Base-by-base conservation (phyloP, 495 filamentous ascomycete genomes). In the Annulohypoxylon moriforme region DNA sequence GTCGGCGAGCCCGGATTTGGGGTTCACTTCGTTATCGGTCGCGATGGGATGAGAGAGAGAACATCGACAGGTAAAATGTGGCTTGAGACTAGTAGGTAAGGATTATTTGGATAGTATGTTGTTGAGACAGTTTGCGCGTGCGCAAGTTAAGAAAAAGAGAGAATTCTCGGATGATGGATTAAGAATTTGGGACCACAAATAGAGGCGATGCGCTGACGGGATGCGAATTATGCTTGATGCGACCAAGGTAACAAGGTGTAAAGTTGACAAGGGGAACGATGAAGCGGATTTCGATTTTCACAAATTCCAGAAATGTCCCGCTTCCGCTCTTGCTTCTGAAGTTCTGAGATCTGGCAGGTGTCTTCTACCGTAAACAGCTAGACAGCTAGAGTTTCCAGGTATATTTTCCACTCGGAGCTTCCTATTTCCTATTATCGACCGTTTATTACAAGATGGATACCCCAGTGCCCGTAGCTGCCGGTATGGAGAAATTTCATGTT, bases 121-220 rank as follows among this genome's bases (percentile, higher is more conserved):
- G 42, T 36, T 24, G 20, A 34, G 60, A 22, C 49, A n/a, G 49
- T 29, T 40, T 60, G 53, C 38, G 29, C 24, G 5, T 49, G 62
- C 18, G 40, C 1, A n/a, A 40, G 33, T 10, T 31, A 53, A 18
- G 27, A 11, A 65, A 47, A 65, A 52, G 13, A 14, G 25, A 67
- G 40, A 44, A 24, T 47, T n/a, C 40, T 36, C 31, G 31, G 25
- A 57, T 46, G 65, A 16, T 49, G 56, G 53, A 59, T 52, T 46
- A 50, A 53, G 40, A 62, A 68, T n/a, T 29, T 31, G 70, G 70
- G 47, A 61, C 70, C 58, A 69, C 65, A 69, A 69, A 68, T 68
- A 36, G 64, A 72, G 64, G 69, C 70, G 60, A 73, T 68, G 65
- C 65, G 70, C 59, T 68, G 65, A 71, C 58, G 68, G 38, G 65